Conservation (phyloP, 257 asterid genomes). For the Penstemon newberryi region DNA sequence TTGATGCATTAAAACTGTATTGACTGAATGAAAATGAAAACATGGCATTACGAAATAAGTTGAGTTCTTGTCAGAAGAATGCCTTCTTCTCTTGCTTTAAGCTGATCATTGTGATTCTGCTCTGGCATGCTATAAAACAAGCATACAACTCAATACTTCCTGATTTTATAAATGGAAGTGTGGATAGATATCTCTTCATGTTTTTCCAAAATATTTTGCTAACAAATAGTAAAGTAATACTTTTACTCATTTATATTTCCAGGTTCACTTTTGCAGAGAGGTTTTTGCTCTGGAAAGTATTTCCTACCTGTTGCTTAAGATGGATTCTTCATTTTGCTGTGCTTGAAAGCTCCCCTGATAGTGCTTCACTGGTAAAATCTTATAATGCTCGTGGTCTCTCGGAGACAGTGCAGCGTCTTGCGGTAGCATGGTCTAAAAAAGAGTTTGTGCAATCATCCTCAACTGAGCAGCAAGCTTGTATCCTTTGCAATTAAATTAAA, state of each 20-base stretch:
- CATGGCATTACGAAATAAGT: slow-evolving; percentile 12
- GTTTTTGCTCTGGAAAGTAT: slow-evolving; percentile 89
- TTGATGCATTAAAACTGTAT: background rate
- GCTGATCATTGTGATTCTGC: slow-evolving; percentile 26
- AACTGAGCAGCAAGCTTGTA: slow-evolving; percentile 94
- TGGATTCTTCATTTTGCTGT: slow-evolving; percentile 96
- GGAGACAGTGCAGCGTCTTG: slow-evolving; percentile 74
- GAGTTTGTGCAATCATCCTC: slow-evolving; percentile 88
- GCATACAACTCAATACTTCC: background rate
- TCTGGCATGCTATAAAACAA: slow-evolving; percentile 1
- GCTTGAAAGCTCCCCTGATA: slow-evolving; percentile 67
- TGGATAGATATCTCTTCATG: background rate
- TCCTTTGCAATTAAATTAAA: slow-evolving; percentile 47
- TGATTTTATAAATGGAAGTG: background rate
- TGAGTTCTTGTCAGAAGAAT: slow-evolving; percentile 7
- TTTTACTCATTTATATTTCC: slow-evolving; percentile 31
- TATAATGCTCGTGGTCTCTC: slow-evolving; percentile 48
- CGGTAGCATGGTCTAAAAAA: slow-evolving; percentile 72
- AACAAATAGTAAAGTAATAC: background rate
- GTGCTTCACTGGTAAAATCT: slow-evolving; percentile 35
- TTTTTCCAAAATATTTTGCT: background rate
- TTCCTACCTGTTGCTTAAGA: slow-evolving; percentile 80
- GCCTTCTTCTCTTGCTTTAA: slow-evolving; percentile 14
- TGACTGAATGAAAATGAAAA: slow-evolving; percentile 5
- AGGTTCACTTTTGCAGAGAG: slow-evolving; percentile 85